A percentile compares a stretch with the other conserved stretches of the same genome.
Evolutionary conservation across 2,329 filamentous ascomycete genomes (phyloP).

Genomic region (Ophiostoma triangulosporum): DNA sequence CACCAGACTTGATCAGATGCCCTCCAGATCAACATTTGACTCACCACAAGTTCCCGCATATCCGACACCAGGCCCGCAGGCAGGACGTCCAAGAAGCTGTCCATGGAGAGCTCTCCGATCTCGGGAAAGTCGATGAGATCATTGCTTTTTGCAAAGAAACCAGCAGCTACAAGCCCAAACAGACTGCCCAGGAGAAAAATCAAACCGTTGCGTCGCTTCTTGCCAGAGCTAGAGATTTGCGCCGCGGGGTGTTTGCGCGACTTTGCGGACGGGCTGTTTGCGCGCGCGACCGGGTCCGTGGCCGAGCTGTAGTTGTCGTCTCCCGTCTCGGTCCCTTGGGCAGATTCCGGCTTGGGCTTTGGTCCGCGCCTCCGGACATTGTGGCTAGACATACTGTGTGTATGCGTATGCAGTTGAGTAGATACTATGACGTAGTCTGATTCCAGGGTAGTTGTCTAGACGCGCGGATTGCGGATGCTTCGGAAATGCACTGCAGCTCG

Average conservation of each 20-base stretch:
- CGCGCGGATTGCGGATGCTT: no score
- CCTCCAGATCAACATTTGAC: no score
- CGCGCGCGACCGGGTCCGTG: neutral
- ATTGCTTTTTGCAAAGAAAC: conserved; percentile 80
- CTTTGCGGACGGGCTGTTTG: neutral
- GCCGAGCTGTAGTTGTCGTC: neutral
- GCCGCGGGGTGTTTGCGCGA: neutral
- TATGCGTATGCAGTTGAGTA: neutral
- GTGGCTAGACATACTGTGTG: neutral
- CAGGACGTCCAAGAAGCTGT: conserved; percentile 73
- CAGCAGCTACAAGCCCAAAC: conserved; percentile 78
- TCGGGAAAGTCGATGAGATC: conserved; percentile 74
- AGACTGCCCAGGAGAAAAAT: conserved; percentile 80
- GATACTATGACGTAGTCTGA: no score
- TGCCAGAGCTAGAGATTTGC: conserved; percentile 15
- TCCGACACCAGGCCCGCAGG: conserved; percentile 77
- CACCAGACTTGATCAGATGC: no score
- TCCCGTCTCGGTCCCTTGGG: neutral
- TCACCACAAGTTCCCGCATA: conserved; percentile 70
- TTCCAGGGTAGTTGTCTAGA: neutral
- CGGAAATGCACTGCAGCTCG: no score
- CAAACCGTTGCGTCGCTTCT: conserved; percentile 64
- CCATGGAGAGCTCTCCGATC: conserved; percentile 62
- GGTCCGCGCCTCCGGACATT: conserved; percentile 5
- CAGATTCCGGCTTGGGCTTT: neutral